A percentile compares a stretch with the other conserved stretches of the same genome.
These are phyloP conservation scores for Meyerozyma guilliermondii DNA, from an alignment of 1,139 yeast species.

Conservation along the genomic window DNA sequence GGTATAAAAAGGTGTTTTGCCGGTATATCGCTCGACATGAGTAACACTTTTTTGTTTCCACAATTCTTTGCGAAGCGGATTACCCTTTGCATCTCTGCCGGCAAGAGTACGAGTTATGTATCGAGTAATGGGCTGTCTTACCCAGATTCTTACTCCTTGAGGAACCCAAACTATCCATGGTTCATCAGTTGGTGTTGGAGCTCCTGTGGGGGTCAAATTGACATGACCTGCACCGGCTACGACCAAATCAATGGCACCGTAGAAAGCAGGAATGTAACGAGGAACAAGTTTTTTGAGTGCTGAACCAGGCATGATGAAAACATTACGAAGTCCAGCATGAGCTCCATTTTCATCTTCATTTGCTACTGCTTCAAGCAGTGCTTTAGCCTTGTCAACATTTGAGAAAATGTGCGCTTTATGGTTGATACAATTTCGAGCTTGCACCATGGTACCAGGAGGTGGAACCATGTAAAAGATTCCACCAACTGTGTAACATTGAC, in stretches of 20 bases:
- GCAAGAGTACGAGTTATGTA: conserved; percentile 30
- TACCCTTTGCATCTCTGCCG: conserved; percentile 36
- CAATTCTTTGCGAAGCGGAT: conserved; percentile 23
- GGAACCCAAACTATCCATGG: conserved; percentile 32
- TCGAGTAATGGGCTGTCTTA: conserved; percentile 33
- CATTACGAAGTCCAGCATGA: conserved; percentile 14
- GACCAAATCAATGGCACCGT: conserved; percentile 64
- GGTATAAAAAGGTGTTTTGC: conserved; percentile 20
- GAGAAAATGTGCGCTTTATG: conserved; percentile 21
- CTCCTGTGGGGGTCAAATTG: conserved; percentile 61
- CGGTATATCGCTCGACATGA: conserved; percentile 20
- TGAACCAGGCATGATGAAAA: conserved; percentile 27
- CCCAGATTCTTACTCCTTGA: conserved; percentile 22
- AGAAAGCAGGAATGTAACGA: conserved; percentile 61
- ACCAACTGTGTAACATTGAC: conserved; percentile 49
- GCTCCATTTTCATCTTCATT: conserved; percentile 13
- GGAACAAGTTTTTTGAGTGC: conserved; percentile 31
- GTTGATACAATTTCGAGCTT: conserved; percentile 34
- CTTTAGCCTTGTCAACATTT: conserved; percentile 23
- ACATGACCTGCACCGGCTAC: conserved; percentile 65
- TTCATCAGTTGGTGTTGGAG: conserved; percentile 19
- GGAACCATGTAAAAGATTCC: conserved; percentile 51
- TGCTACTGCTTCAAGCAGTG: conserved; percentile 11
- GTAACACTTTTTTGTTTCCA: conserved; percentile 22
- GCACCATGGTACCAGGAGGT: conserved; percentile 39